Base-by-base conservation (phyloP, 2,329 filamentous ascomycete species). In the Coleophoma crateriformis region DNA sequence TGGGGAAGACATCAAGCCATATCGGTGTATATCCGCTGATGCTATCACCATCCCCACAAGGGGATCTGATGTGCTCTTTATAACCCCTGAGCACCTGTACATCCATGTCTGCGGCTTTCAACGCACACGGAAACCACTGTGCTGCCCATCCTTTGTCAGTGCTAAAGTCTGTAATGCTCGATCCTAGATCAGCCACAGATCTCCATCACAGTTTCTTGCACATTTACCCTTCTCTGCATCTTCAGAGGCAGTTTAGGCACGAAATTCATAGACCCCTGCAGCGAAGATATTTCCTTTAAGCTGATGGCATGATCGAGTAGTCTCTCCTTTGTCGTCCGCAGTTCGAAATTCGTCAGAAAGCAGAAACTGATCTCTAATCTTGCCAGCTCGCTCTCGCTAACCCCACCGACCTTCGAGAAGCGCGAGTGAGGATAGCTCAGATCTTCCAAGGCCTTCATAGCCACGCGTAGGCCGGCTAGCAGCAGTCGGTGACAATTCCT, bases 371-470 rank as follows among this genome's bases (percentile, higher is more conserved):
- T 88, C 72, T 97, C 94, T 39, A 97, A 71, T 52, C 87, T 79
- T 38, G 87, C 87, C 46, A 99, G 76, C 68, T 97, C 90, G 15
- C 75, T 72, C 64, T 88, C 87, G 61, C 82, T 88, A 14, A 97
- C 90, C 15, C 92, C 92, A 39, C 94, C 92, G 1, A 97, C 91
- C 56, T 85, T 87, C 15, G 92, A 85, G 57, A 96, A 84, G 49
- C 90, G 86, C 52, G 78, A 78, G 69, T 96, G 92, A 8, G 88
- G 82, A 70, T 95, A 96, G 58, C 85, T 88, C 48, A 92, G 77
- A 66, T 97, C 92, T 67, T 99, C 92, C n/a, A 96, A 72, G 0
- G 90, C 88, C 71, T 97, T 99, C 80, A 91, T 94, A 13, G 92
- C 90, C 3, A 96, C 88, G 34, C 91, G 76, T 47, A 96, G 75